Evolutionary conservation across 2,329 filamentous ascomycete genomes (phyloP), one percentile per base, ranked within the genome.

Genomic region (Alternaria conjuncta): DNA sequence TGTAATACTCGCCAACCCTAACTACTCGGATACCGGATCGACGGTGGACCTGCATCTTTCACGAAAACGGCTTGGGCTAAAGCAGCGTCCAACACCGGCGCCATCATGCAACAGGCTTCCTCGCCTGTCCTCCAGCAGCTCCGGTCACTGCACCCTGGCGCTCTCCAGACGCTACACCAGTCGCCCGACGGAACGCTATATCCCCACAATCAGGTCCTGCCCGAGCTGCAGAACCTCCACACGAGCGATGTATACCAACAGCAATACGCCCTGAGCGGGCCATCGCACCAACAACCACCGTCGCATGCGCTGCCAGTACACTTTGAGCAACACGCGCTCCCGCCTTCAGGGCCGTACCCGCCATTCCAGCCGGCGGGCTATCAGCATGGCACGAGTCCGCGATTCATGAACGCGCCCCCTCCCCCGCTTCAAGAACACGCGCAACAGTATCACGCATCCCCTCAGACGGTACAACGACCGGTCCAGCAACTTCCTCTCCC

Each of bases 171-270:
- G n/a, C 65, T 78, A 56, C 76, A 76, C 63, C 76, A 78, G 55
- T 68, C 69, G 26, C 66, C 69, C 3, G 73, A 74, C 43, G 73
- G 69, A 3, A 64, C 72, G 26, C 59, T 75, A 12, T 73, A 72
- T 53, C 57, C 64, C 11, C 64, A 69, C 28, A 60, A 65, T 8
- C 68, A 68, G 41, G 36, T 71, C 67, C 82, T 69, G 72, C 81
- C 70, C 13, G 65, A 71, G 56, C 76, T 85, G 25, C 78, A 81
- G 64, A 71, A 70, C 55, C 79, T 85, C 61, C 80, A 83, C 60
- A 64, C 68, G 21, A 71, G 60, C 67, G 66, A 71, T 30, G 66
- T 78, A 57, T 69, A 65, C 58, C 67, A 68, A 11, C 70, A 68
- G 23, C 65, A 65, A 13, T 69, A 71, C 56, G 62, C 64, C 54